Conservation (phyloP, 192 early-diverging fungal species). For the Chytriomyces sp. region DNA sequence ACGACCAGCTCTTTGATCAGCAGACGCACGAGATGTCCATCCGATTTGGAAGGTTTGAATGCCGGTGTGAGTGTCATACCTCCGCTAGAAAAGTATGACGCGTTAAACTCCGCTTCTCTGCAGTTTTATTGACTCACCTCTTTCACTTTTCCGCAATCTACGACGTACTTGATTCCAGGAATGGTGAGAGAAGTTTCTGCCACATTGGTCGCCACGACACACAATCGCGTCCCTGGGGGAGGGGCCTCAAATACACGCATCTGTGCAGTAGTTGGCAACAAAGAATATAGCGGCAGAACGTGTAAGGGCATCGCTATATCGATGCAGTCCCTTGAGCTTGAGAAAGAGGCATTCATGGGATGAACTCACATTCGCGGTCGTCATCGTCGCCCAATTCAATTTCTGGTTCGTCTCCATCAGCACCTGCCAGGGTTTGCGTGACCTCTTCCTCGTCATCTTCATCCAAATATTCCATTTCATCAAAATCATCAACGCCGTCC, state of each 20-base stretch:
- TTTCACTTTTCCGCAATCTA: constrained; percentile 94
- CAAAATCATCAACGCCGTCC: constrained; percentile 43
- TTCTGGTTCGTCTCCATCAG: constrained; percentile 70
- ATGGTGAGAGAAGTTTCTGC: constrained; percentile 99
- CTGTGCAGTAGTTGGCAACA: constrained; percentile 88
- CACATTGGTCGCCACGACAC: constrained; percentile 96
- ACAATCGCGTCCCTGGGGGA: constrained; percentile 84
- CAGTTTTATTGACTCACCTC: constrained; percentile 42
- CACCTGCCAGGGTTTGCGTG: constrained; percentile 43
- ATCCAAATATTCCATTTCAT: constrained; percentile 60
- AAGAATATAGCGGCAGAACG: constrained; percentile 96
- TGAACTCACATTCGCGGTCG: constrained; percentile 64
- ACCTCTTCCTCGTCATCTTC: constrained; percentile 58
- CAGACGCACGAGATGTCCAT: constrained; percentile 94
- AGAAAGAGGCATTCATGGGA: background rate
- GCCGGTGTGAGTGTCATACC: constrained; percentile 81
- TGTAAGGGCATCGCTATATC: constrained; percentile 69
- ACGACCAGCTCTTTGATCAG: constrained; percentile 94
- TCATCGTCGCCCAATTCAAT: constrained; percentile 49
- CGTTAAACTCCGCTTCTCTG: background rate
- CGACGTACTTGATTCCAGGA: constrained; percentile 91
- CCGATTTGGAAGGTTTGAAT: constrained; percentile 86
- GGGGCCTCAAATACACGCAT: constrained; percentile 87
- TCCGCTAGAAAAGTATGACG: constrained; percentile 42
- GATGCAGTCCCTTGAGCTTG: constrained; percentile 10